Evolutionary conservation across 495 filamentous ascomycete genomes (phyloP).

Genomic region (Podospora conica): DNA sequence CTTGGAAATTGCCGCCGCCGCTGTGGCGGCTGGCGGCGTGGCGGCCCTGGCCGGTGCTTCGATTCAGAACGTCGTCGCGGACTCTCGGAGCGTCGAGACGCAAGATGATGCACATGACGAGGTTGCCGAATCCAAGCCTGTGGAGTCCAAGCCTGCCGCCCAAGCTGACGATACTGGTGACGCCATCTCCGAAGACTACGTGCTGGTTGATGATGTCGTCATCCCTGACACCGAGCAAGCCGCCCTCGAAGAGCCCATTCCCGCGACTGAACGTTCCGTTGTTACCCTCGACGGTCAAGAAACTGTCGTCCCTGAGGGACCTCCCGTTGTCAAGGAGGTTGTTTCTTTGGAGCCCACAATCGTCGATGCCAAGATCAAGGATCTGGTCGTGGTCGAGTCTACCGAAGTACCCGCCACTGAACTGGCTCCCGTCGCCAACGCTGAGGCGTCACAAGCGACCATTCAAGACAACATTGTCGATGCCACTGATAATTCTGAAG

Average conservation of each 20-base stretch:
- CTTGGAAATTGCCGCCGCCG: background rate
- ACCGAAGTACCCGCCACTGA: background rate
- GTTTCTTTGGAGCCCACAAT: background rate
- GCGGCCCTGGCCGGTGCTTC: constrained; percentile 1
- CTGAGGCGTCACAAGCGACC: background rate
- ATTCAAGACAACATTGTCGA: background rate
- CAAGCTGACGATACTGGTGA: constrained; percentile 2
- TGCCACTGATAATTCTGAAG: background rate
- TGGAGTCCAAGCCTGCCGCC: background rate
- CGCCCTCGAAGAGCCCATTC: constrained; percentile 11
- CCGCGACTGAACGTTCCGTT: constrained; percentile 13
- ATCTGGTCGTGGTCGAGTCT: background rate
- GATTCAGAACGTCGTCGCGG: background rate
- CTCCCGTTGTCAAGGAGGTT: background rate
- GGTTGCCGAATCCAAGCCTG: background rate
- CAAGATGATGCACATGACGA: background rate
- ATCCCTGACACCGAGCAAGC: constrained; percentile 6
- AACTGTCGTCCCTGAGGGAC: background rate
- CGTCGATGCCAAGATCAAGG: background rate
- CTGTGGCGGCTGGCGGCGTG: constrained; percentile 6
- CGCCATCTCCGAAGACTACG: constrained; percentile 17
- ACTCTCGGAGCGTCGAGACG: background rate
- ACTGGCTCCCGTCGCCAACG: background rate
- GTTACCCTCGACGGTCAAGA: constrained; percentile 12
- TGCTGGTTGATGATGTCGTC: constrained; percentile 17